Percentiles rank a stretch among this genome's conserved stretches.
These are phyloP conservation scores for Astrocystis sublimbata DNA, from an alignment of 495 filamentous ascomycete genomes.

Conservation along the genomic window DNA sequence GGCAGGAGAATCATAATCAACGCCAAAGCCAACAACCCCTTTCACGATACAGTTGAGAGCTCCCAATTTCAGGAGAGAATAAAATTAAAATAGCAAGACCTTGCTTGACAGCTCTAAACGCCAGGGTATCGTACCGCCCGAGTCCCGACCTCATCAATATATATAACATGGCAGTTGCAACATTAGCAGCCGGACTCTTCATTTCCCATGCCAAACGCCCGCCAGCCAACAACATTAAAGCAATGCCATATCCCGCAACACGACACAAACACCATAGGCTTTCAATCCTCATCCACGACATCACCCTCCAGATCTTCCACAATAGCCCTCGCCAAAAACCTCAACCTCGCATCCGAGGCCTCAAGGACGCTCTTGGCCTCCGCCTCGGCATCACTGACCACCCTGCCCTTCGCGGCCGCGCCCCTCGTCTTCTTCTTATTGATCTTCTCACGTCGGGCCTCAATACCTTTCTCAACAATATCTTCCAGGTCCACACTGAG, in stretches of 20 bases:
- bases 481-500: conserved; percentile 49
- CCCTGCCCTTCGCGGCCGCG: conserved; percentile 45
- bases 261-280: neutral
- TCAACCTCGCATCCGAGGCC: conserved; percentile 43
- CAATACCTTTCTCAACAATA: conserved; percentile 64
- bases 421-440: conserved; percentile 52
- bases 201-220: neutral
- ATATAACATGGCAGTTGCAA: neutral
- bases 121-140: conserved; percentile 13
- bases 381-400: conserved; percentile 31
- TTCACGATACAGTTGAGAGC: neutral
- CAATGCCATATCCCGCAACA: neutral
- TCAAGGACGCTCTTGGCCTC: conserved; percentile 37
- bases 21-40: neutral
- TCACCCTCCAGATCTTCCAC: conserved; percentile 32
- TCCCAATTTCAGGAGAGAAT: neutral
- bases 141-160: neutral
- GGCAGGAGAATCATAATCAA: too few relatives aligned
- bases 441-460: conserved; percentile 53
- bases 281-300: conserved; percentile 24
- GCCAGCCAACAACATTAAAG: too few relatives aligned
- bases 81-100: neutral
- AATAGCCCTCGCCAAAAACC: conserved; percentile 33
- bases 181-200: neutral
- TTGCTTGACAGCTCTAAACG: too few relatives aligned